Base-by-base conservation (phyloP, 306 rosid species). In the Abrus precatorius region DNA sequence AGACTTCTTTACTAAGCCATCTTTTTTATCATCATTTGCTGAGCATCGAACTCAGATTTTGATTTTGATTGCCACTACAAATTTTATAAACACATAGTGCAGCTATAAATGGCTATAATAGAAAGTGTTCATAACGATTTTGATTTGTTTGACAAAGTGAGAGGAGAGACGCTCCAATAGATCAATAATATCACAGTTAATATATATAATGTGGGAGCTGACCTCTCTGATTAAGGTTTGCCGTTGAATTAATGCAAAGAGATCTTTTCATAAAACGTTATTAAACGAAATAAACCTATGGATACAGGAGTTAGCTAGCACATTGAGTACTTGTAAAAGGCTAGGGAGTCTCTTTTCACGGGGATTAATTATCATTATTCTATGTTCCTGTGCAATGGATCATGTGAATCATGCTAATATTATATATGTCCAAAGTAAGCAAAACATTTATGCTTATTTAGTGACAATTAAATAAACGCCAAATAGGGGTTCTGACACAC, bases 271-370 rank as follows among this genome's bases (percentile, higher is more conserved):
- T 30, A 74, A 81, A 74, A 27, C 49, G 57, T 82, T 66, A 34
- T 75, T 67, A 65, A 65, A 66, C 36, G 12, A 71, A 72, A 13
- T 5, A 62, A 75, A 71, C 76, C 79, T 74, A 70, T 9, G 64
- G 20, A 14, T 80, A 14, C 75, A 69, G 64, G 81, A 52, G 78
- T 33, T 84, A 52, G 55, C 66, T 60, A 52, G 60, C 71, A 62
- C 68, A 41, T 69, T 75, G 20, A 86, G 69, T 83, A 83, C 76
- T 61, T 73, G 49, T 77, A 84, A 87, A 20, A 87, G 87, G 84
- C 84, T 81, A 32, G 29, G 73, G 43, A 78, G n/a, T n/a, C n/a
- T n/a, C n/a, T n/a, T n/a, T 72, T 44, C 12, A n/a, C 40, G 27
- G 60, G 55, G 20, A 20, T 20, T 20, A 20, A 77, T 62, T 61